A percentile compares a stretch with the other conserved stretches of the same genome.
Evolutionary conservation across 306 rosid species (phyloP).

Genomic region (Vigna reflexopilosa): DNA sequence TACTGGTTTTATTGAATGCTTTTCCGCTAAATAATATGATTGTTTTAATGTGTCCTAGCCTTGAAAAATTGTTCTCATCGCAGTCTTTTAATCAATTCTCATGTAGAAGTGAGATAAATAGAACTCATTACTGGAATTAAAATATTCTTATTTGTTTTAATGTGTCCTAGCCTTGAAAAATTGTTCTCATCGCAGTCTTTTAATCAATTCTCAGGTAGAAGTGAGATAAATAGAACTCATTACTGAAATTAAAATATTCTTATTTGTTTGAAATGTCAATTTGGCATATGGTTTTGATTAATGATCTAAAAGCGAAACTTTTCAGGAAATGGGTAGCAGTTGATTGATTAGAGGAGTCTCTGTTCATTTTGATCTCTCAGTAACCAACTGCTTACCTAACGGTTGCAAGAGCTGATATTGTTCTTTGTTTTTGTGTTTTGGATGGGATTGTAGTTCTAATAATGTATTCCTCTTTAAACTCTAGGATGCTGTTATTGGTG

Average conservation of each 20-base stretch:
- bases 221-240: background rate
- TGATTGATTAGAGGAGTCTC: background rate
- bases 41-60: too few relatives aligned
- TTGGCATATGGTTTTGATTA: background rate
- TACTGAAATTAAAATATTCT: background rate
- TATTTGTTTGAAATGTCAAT: constrained; percentile 16
- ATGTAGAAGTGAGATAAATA: too few relatives aligned
- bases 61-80: too few relatives aligned
- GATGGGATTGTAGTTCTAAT: background rate
- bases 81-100: too few relatives aligned
- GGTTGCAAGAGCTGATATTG: background rate
- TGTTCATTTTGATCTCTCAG: background rate
- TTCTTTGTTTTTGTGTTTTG: background rate
- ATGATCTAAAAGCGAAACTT: constrained; percentile 7
- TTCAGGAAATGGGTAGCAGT: constrained; percentile 1
- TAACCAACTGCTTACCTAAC: background rate
- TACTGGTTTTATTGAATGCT: background rate
- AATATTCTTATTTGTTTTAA: too few relatives aligned
- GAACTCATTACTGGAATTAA: too few relatives aligned
- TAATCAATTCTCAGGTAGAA: background rate
- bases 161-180: background rate
- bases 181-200: background rate
- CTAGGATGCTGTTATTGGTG: background rate
- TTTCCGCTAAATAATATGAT: background rate
- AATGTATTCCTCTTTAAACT: background rate